Evolutionary conservation across 192 early-diverging fungal species (phyloP).

Genomic region (Coemansia brasiliensis): DNA sequence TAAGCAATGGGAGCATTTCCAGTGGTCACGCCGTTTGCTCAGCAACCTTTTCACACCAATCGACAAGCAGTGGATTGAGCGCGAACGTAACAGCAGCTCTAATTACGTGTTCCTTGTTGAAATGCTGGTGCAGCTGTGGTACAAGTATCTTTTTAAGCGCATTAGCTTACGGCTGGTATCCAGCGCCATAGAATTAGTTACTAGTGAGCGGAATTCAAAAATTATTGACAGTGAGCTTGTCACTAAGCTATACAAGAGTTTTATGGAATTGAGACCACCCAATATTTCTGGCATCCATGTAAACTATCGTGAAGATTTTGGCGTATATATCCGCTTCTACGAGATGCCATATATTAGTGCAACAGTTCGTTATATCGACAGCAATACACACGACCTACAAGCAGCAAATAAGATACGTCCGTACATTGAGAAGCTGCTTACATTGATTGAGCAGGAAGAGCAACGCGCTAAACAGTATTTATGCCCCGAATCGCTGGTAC

Average conservation of each 20-base stretch:
- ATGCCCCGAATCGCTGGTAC: constrained; percentile 2
- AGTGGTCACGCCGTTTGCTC: not conserved
- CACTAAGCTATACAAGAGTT: not conserved
- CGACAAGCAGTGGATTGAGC: constrained; percentile 6
- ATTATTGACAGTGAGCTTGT: constrained; percentile 3
- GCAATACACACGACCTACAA: not conserved
- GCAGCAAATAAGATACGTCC: not conserved
- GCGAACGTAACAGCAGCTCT: not conserved
- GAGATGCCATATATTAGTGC: constrained; percentile 3
- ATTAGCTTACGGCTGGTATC: not conserved
- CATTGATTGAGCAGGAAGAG: not conserved
- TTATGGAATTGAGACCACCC: not conserved
- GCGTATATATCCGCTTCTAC: constrained; percentile 11
- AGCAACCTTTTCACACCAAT: not conserved
- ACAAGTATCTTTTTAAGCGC: not conserved
- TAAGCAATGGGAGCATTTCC: constrained; percentile 59
- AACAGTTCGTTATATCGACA: constrained; percentile 1
- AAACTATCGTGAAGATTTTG: not conserved
- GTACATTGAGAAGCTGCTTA: not conserved
- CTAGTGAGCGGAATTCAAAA: not conserved
- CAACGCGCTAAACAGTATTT: not conserved
- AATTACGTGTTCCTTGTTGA: not conserved
- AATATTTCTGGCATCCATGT: constrained; percentile 1
- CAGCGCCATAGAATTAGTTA: not conserved
- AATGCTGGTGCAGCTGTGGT: constrained; percentile 9